These are phyloP conservation scores for Stramenopiles sp. DNA, from an alignment of 352 stramenopile genomes.

Conservation along the genomic window DNA sequence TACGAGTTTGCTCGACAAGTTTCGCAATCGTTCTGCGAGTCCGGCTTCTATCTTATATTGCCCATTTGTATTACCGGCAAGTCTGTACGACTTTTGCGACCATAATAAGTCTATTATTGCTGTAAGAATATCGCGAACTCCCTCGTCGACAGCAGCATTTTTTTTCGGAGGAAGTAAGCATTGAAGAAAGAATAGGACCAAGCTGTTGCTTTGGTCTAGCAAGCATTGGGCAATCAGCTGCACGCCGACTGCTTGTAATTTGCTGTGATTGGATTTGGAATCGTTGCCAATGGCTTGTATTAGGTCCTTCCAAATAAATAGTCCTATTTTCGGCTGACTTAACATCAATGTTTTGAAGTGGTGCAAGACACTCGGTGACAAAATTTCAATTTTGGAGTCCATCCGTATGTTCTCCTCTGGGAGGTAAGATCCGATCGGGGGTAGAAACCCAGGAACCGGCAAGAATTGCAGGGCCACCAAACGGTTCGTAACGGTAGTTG, in stretches of 20 bases:
- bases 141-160: not conserved
- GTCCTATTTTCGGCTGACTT: not conserved
- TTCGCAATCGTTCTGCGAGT: not conserved
- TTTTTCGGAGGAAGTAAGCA: not conserved
- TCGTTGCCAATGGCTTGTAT: not conserved
- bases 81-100: not conserved
- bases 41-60: not conserved
- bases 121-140: not conserved
- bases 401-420: not conserved
- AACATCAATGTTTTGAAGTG: not conserved
- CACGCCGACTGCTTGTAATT: not conserved
- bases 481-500: not conserved
- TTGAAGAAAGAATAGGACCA: not conserved
- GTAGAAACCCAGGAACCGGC: not conserved
- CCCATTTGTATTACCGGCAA: not conserved
- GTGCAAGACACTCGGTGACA: not conserved
- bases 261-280: not conserved
- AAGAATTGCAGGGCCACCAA: not conserved
- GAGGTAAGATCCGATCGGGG: not conserved
- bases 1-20: not conserved
- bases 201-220: not conserved
- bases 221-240: not conserved
- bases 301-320: not conserved
- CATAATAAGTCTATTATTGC: not conserved
- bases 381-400: not conserved